Percentiles rank a stretch among this genome's conserved stretches.
phyloP scores from a whole-genome alignment of 345 rosid genomes.

The Chamaenerion angustifolium region DNA sequence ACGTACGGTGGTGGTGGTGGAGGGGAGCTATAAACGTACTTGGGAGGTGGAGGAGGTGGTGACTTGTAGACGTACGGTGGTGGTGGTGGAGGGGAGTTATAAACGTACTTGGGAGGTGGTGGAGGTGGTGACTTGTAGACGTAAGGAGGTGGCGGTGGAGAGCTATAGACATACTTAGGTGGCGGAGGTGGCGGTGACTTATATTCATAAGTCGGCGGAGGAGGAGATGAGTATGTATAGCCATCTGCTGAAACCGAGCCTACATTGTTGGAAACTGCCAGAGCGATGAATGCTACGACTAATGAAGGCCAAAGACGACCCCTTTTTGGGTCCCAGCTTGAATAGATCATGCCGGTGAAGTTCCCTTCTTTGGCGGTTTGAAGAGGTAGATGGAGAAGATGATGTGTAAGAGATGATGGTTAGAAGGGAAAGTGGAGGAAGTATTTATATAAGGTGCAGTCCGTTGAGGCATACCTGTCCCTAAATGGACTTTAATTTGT shows the following conservation, averaged over 20 bases:
- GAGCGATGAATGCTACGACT: background rate
- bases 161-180: too few species aligned
- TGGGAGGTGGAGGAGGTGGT: background rate
- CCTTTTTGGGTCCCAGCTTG: background rate
- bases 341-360: background rate
- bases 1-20: slow-evolving; percentile 1
- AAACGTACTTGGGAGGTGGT: background rate
- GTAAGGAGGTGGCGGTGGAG: too few species aligned
- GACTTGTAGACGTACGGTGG: background rate
- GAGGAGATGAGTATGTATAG: slow-evolving; percentile 7
- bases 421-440: too few species aligned
- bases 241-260: background rate
- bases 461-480: too few species aligned
- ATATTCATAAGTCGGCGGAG: too few species aligned
- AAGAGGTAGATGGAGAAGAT: too few species aligned
- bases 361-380: too few species aligned
- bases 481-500: too few species aligned
- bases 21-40: background rate
- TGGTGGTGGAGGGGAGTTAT: background rate
- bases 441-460: too few species aligned
- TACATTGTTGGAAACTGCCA: background rate
- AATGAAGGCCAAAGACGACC: background rate
- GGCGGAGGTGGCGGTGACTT: too few species aligned
- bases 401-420: too few species aligned
- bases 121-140: too few species aligned